phyloP scores from a whole-genome alignment of 176 grass and related monocot species.

The Olyra latifolia region DNA sequence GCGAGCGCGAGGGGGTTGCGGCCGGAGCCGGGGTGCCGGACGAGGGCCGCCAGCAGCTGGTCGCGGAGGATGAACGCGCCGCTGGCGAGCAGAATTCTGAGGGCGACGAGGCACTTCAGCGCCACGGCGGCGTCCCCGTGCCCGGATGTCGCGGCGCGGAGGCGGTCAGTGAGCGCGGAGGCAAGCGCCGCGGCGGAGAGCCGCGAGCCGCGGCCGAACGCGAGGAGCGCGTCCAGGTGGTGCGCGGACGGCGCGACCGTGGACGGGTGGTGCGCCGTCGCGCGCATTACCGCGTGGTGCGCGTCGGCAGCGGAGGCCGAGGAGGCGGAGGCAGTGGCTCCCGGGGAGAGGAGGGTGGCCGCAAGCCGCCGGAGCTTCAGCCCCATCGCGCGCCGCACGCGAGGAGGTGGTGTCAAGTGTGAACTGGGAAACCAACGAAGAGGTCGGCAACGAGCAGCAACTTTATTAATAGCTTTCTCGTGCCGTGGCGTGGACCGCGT shows the following conservation, averaged over 20 bases:
- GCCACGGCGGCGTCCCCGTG: slow-evolving; percentile 62
- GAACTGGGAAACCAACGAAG: not conserved
- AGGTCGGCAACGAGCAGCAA: not conserved
- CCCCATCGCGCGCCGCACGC: slow-evolving; percentile 40
- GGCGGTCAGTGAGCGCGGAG: slow-evolving; percentile 54
- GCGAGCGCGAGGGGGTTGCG: slow-evolving; percentile 87
- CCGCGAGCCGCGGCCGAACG: slow-evolving; percentile 80
- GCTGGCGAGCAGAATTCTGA: slow-evolving; percentile 55
- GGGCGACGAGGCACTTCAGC: slow-evolving; percentile 72
- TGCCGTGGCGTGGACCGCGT: not conserved
- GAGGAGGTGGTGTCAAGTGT: not conserved
- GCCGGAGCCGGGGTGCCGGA: slow-evolving; percentile 63
- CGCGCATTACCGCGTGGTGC: slow-evolving; percentile 56
- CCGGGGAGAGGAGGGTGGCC: slow-evolving; percentile 44
- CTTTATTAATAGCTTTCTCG: not conserved
- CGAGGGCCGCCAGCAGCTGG: slow-evolving; percentile 60
- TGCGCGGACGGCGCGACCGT: slow-evolving; percentile 42
- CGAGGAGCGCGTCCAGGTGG: slow-evolving; percentile 72
- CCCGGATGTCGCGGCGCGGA: slow-evolving; percentile 46
- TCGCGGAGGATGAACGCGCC: slow-evolving; percentile 88
- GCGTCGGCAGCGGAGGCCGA: slow-evolving; percentile 41
- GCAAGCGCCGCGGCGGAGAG: slow-evolving; percentile 59
- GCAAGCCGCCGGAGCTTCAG: slow-evolving; percentile 60
- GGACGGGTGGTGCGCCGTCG: slow-evolving; percentile 69
- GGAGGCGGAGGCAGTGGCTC: not conserved